These are phyloP conservation scores for Pascua sp. DNA, from an alignment of 1,284 basidiomycete genomes.

Conservation along the genomic window DNA sequence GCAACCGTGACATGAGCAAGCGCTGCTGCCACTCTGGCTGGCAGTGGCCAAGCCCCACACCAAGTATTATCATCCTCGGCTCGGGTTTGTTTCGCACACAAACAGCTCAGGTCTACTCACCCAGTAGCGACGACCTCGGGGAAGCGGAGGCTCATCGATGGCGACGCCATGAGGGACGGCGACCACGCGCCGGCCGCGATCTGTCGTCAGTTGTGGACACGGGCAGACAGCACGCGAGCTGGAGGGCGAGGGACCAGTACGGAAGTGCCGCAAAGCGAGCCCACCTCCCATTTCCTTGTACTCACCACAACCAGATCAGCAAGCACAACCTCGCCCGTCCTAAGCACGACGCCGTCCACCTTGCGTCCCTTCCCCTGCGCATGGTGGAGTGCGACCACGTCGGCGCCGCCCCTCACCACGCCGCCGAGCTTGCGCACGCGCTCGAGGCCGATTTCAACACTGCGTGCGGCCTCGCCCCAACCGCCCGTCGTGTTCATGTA, in stretches of 20 bases:
- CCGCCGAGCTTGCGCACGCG: slow-evolving; percentile 63
- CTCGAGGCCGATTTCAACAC: slow-evolving; percentile 59
- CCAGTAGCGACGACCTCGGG: slow-evolving; percentile 43
- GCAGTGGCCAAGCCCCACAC: too few species aligned
- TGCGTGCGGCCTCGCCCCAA: slow-evolving; percentile 77
- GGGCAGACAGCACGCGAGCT: too few species aligned
- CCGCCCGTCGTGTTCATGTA: slow-evolving; percentile 76
- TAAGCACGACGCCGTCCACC: slow-evolving; percentile 63
- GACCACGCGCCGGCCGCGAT: slow-evolving; percentile 58
- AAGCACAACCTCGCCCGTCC: slow-evolving; percentile 55
- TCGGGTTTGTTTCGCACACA: too few species aligned
- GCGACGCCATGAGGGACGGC: slow-evolving; percentile 65
- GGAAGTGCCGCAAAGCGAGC: too few species aligned
- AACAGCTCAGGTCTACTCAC: too few species aligned
- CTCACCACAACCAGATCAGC: slow-evolving; percentile 38
- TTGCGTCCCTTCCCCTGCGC: slow-evolving; percentile 38
- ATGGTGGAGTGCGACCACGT: slow-evolving; percentile 52
- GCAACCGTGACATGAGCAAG: too few species aligned
- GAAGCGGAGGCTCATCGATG: slow-evolving; percentile 41
- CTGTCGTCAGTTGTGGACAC: too few species aligned
- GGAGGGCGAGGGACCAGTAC: too few species aligned
- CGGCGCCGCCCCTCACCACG: slow-evolving; percentile 58
- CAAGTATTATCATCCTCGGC: too few species aligned
- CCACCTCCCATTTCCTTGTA: too few species aligned
- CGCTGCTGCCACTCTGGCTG: too few species aligned